These are phyloP conservation scores for Pseudogymnoascus verrucosus DNA, from an alignment of 2,329 filamentous ascomycete species.

Conservation along the genomic window DNA sequence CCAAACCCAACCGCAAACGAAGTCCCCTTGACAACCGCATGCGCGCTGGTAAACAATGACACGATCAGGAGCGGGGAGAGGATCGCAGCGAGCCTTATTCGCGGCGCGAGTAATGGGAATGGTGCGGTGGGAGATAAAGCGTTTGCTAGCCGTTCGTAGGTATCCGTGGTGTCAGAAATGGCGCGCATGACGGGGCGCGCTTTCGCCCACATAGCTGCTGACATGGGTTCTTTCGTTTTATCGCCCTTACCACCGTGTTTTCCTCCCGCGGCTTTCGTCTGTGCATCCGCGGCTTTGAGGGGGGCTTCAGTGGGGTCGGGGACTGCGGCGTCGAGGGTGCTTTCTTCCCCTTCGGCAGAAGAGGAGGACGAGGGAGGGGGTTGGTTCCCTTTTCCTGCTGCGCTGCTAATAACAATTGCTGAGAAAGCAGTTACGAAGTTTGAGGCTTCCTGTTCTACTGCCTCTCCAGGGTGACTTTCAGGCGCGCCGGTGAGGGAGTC, in stretches of 20 bases:
- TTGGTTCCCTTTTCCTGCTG: slow-evolving; percentile 66
- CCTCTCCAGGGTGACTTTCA: slow-evolving; percentile 75
- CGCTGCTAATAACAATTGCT: slow-evolving; percentile 64
- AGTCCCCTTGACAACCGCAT: slow-evolving; percentile 55
- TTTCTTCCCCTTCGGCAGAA: slow-evolving; percentile 32
- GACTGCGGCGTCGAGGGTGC: slow-evolving; percentile 40
- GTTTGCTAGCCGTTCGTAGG: slow-evolving; percentile 56
- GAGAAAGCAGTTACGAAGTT: slow-evolving; percentile 72
- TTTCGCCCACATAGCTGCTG: slow-evolving; percentile 67
- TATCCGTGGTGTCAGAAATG: slow-evolving; percentile 50
- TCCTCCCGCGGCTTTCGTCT: slow-evolving; percentile 43
- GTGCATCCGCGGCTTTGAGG: slow-evolving; percentile 44
- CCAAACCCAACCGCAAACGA: slow-evolving; percentile 63
- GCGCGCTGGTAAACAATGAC: slow-evolving; percentile 47
- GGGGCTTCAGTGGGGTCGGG: slow-evolving; percentile 54
- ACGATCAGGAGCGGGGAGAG: slow-evolving; percentile 44
- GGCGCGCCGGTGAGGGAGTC: slow-evolving; percentile 75
- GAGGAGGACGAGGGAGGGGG: background rate
- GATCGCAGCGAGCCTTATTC: slow-evolving; percentile 45
- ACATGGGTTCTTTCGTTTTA: slow-evolving; percentile 72
- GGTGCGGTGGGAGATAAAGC: slow-evolving; percentile 56
- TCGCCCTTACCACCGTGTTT: slow-evolving; percentile 49
- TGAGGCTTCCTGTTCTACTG: slow-evolving; percentile 73
- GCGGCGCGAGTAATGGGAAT: slow-evolving; percentile 46
- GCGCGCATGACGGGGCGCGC: slow-evolving; percentile 66